Evolutionary conservation across 805 yeast genomes (phyloP), one percentile per base, ranked within the genome.

Genomic region (Wickerhamiella azyma): DNA sequence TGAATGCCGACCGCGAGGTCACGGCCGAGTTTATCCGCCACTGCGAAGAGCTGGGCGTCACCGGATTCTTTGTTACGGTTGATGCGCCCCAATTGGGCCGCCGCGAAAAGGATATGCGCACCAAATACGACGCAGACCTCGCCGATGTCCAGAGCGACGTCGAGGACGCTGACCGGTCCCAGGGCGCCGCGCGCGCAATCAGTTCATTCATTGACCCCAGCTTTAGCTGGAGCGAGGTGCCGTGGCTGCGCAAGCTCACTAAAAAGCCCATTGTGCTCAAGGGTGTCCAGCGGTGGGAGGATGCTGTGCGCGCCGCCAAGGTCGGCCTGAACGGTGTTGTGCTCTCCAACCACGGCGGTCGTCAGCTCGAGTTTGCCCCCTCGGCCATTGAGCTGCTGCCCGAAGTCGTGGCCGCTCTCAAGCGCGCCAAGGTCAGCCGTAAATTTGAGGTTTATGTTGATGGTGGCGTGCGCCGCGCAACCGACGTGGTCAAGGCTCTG

Each of bases 1-100:
- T 86, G 39, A 83, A 84, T 56, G 67, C 79, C 14, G 88, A 85
- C 61, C 71, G 92, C 44, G 69, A 71, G n/a, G 67, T 77, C 45
- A 74, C 86, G 29, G 66, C 68, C 43, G 64, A 70, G 28, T 67
- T 81, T 52, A 75, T 86, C n/a, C 69, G 71, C 54, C 78, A 79
- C 55, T 92, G 85, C 13, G 88, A 81, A 59, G 58, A 66, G 43
- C 66, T 81, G 46, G 94, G 94, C 1, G 71, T 83, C 61, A 79
- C 79, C 55, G 95, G 92, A 3, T 67, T 86, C 29, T 85, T 85
- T 58, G 76, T 86, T 52, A 86, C 96, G 0, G 48, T 50, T 14
- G 96, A 86, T 67, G 94, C 96, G 0, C 96, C 96, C 6, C 81
- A 82, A 50, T 69, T 86, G 37, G 96, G 96, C 11, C 76, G 92